Evolutionary conservation across 2,329 filamentous ascomycete species (phyloP).

Genomic region (Sporothrix brasiliensis): DNA sequence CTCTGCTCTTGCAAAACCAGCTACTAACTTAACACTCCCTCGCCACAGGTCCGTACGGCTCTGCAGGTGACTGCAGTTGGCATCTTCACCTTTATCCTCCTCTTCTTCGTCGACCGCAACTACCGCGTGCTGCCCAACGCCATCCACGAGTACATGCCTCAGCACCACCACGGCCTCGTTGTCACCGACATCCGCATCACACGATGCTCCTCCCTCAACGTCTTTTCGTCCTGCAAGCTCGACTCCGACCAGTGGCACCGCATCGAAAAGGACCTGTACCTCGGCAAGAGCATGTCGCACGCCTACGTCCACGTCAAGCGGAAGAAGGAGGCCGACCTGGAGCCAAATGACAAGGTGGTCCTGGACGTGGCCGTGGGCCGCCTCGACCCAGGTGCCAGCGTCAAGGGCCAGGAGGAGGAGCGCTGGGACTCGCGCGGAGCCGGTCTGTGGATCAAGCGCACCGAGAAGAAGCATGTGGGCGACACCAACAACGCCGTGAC

Average conservation of each 20-base stretch:
- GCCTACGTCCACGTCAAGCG: slow-evolving; percentile 82
- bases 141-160: slow-evolving; percentile 84
- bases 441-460: slow-evolving; percentile 81
- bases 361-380: slow-evolving; percentile 76
- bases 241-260: slow-evolving; percentile 75
- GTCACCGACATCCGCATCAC: slow-evolving; percentile 82
- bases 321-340: slow-evolving; percentile 83
- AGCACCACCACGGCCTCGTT: slow-evolving; percentile 80
- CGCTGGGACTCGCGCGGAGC: slow-evolving; percentile 77
- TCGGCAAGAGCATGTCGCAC: slow-evolving; percentile 72
- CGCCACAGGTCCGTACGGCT: slow-evolving; percentile 63
- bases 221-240: slow-evolving; percentile 74
- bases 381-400: slow-evolving; percentile 66
- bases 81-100: slow-evolving; percentile 67
- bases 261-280: slow-evolving; percentile 85
- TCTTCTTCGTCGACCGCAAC: slow-evolving; percentile 83
- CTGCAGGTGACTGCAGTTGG: slow-evolving; percentile 72
- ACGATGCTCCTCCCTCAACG: slow-evolving; percentile 73
- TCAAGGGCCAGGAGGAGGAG: slow-evolving; percentile 57
- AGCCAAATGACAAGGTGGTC: slow-evolving; percentile 73
- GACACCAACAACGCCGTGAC: slow-evolving; percentile 77
- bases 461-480: slow-evolving; percentile 69
- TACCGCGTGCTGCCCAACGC: slow-evolving; percentile 83
- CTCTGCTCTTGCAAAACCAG: background rate
- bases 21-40: background rate